Base-by-base conservation (phyloP, 106 monocot genomes). In the Alisma plantagoaquatica region DNA sequence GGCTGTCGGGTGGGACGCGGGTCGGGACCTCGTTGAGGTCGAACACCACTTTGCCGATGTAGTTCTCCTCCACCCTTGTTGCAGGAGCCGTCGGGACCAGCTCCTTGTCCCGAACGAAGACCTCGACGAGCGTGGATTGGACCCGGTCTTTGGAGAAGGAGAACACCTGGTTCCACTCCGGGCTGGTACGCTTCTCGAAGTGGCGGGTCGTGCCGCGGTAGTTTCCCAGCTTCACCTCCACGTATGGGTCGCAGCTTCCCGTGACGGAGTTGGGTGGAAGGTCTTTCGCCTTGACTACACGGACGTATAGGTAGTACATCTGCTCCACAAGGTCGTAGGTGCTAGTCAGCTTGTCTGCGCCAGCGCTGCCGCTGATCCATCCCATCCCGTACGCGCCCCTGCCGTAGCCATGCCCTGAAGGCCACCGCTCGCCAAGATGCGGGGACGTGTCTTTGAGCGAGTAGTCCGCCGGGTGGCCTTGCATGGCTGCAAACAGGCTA, bases 101-200 rank as follows among this genome's bases (percentile, higher is more conserved):
- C 49, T 86, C 86, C 30, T 68, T 76, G 63, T 92, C 92, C 52
- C 72, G 82, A 16, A 92, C 65, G 44, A 66, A 92, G 10, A 86
- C 86, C 60, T 92, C 92, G 0, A 92, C 62, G 3, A 63, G 21
- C 0, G 82, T 71, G 6, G 92, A 86, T 27, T 92, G 92, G 29
- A 92, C 70, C 4, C 86, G 65, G 0, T 86, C 82, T 45, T 92
- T 92, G 49, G 86, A 73, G 76, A 92, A 92, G 43, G 86, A 76
- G 49, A 92, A 92, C 31, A 86, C 86, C 59, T 92, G 86, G 45
- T 83, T 74, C 92, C 92, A 86, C 53, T 92, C 86, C 29, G 86
- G 92, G 47, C 35, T 82, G 43, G 59, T 56, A 27, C 74, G 82
- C 73, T 79, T 86, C 63, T 82, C 79, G 22, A 65, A 66, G 68